phyloP scores from a whole-genome alignment of 2,329 filamentous ascomycete species.

The Mariannaea sp. region DNA sequence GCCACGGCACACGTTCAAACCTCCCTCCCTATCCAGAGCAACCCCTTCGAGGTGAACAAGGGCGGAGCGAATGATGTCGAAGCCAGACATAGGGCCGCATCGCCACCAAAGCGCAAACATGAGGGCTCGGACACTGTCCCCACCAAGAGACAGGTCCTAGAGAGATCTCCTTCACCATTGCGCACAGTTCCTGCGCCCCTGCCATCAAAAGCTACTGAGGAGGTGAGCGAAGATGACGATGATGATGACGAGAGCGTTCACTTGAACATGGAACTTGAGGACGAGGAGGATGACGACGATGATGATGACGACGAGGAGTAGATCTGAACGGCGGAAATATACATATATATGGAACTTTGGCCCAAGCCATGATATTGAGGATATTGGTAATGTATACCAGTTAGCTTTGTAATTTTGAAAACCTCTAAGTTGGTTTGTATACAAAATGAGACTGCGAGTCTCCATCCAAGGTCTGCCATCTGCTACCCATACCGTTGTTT shows the following conservation, averaged over 20 bases:
- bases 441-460: slow-evolving; percentile 24
- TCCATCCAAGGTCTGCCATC: slow-evolving; percentile 28
- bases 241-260: slow-evolving; percentile 61
- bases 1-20: slow-evolving; percentile 29
- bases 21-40: slow-evolving; percentile 40
- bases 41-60: slow-evolving; percentile 44
- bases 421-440: slow-evolving; percentile 26
- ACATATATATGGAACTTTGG: slow-evolving; percentile 11
- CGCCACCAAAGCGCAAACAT: slow-evolving; percentile 47
- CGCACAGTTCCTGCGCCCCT: slow-evolving; percentile 17
- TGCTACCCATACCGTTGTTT: slow-evolving; percentile 12
- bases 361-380: slow-evolving; percentile 19
- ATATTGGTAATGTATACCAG: slow-evolving; percentile 24
- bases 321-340: slow-evolving; percentile 10
- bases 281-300: slow-evolving; percentile 52
- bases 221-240: slow-evolving; percentile 45
- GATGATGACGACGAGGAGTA: slow-evolving; percentile 46
- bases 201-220: slow-evolving; percentile 24
- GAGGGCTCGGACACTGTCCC: slow-evolving; percentile 43
- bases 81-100: slow-evolving; percentile 31
- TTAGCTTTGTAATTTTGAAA: slow-evolving; percentile 21
- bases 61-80: slow-evolving; percentile 17
- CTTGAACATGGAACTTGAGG: slow-evolving; percentile 64
- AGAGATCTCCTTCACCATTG: slow-evolving; percentile 36
- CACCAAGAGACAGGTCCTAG: slow-evolving; percentile 49